Conservation (phyloP, 495 filamentous ascomycete genomes). For the Jackrogersella multiformis region DNA sequence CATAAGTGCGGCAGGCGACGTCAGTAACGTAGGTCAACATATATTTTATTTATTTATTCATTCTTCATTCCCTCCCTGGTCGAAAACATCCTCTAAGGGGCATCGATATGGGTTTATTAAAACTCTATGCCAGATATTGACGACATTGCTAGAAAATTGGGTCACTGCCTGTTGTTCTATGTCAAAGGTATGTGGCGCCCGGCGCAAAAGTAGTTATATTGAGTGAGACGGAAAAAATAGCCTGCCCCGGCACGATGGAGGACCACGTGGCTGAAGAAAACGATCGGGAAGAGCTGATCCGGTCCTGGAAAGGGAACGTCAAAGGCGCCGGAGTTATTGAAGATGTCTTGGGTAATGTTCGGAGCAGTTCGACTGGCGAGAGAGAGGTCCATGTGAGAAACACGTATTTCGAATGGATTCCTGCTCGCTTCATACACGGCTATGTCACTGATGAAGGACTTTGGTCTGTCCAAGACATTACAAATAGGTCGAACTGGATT, state of each 20-base stretch:
- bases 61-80: background rate
- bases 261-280: constrained; percentile 59
- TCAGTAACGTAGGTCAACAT: constrained; percentile 63
- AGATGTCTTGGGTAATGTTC: background rate
- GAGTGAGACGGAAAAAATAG: constrained; percentile 69
- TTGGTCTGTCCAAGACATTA: constrained; percentile 47
- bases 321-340: constrained; percentile 37
- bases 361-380: background rate
- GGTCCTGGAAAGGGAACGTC: constrained; percentile 53
- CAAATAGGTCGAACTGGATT: constrained; percentile 41
- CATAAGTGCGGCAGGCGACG: constrained; percentile 63
- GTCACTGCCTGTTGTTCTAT: constrained; percentile 64
- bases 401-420: constrained; percentile 74
- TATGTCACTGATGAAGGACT: constrained; percentile 65
- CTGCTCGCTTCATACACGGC: constrained; percentile 59
- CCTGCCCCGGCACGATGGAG: constrained; percentile 48
- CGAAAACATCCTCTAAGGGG: background rate
- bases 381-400: constrained; percentile 57
- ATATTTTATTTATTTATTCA: background rate
- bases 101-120: background rate
- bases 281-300: constrained; percentile 56
- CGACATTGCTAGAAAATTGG: constrained; percentile 63
- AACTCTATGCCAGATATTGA: constrained; percentile 8
- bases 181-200: constrained; percentile 57
- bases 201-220: constrained; percentile 61